Evolutionary conservation across 2,329 filamentous ascomycete species (phyloP), one percentile per base, ranked within the genome.

Genomic region (Lojkania enalia): DNA sequence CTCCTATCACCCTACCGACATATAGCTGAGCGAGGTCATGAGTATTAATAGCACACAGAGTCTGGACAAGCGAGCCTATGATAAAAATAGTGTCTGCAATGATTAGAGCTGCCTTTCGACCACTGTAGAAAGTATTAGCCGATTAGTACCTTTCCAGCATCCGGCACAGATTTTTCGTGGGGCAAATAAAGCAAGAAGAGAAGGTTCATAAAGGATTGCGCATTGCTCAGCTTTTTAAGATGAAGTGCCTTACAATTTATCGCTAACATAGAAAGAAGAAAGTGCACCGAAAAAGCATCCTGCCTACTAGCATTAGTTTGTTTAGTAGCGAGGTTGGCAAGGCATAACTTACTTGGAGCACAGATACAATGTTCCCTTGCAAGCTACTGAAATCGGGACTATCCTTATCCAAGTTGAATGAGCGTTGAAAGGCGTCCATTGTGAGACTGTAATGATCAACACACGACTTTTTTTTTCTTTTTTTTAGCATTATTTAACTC

Each of bases 221-320:
- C n/a, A n/a, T n/a, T n/a, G n/a, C n/a, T n/a, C n/a, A n/a, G n/a
- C n/a, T n/a, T n/a, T n/a, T n/a, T 20, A 13, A 13, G 20, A 16
- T n/a, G n/a, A n/a, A 16, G 5, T 18, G 19, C 39, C 52, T 44
- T 48, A 57, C 55, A 72, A 70, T 2, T 62, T 71, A 38, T 74
- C 69, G 37, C 65, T 69, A 35, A 74, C 50, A 45, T 71, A 74
- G 54, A 74, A 74, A 4, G 65, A 70, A 2, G 68, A 57, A 40
- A 71, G 54, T 1, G 72, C 72, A n/a, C 71, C 72, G 41, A 74
- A 72, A 51, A 74, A 74, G 47, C 72, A 74, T 13, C 72, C 72
- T 1, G 70, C 71, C 47, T 58, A 37, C 30, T 3, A 16, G 36
- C 20, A 19, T 21, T 4, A 30, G 9, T 14, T 19, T 19, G 33